phyloP scores from a whole-genome alignment of 768 basidiomycete genomes.

The Boletus tomentosulus region DNA sequence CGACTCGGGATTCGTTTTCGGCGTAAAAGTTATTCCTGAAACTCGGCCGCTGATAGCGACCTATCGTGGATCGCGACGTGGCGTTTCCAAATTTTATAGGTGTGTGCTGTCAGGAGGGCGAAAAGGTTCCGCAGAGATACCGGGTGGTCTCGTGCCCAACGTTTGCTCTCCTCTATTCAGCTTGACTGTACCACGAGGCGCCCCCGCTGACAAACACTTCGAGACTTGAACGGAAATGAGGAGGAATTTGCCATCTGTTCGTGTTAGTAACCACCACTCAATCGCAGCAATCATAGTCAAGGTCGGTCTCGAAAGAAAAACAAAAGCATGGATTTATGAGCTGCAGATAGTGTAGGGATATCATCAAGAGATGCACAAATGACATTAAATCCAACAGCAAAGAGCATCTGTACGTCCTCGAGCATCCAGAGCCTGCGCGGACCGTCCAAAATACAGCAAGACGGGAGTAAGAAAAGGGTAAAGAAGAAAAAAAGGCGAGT shows the following conservation, averaged over 20 bases:
- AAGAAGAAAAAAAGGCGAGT: neutral
- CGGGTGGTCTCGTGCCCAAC: neutral
- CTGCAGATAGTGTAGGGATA: conserved; percentile 28
- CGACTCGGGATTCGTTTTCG: neutral
- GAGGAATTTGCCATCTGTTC: neutral
- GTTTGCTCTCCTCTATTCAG: neutral
- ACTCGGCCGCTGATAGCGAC: neutral
- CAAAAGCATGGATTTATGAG: conserved; percentile 9
- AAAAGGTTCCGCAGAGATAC: neutral
- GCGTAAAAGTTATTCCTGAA: neutral
- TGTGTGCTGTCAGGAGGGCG: neutral
- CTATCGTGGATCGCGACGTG: neutral
- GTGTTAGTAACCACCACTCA: neutral
- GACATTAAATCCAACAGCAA: conserved; percentile 8
- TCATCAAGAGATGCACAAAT: conserved; percentile 17
- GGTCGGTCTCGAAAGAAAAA: neutral
- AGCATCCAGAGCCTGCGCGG: conserved; percentile 3
- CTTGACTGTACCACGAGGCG: neutral
- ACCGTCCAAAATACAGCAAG: conserved; percentile 8
- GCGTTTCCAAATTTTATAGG: neutral
- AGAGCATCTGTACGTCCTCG: neutral
- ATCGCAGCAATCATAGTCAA: neutral
- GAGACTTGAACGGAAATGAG: neutral
- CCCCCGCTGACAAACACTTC: neutral
- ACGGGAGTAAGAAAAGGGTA: neutral